phyloP scores from a whole-genome alignment of 768 basidiomycete species.

The Macrolepiota dolichaula region DNA sequence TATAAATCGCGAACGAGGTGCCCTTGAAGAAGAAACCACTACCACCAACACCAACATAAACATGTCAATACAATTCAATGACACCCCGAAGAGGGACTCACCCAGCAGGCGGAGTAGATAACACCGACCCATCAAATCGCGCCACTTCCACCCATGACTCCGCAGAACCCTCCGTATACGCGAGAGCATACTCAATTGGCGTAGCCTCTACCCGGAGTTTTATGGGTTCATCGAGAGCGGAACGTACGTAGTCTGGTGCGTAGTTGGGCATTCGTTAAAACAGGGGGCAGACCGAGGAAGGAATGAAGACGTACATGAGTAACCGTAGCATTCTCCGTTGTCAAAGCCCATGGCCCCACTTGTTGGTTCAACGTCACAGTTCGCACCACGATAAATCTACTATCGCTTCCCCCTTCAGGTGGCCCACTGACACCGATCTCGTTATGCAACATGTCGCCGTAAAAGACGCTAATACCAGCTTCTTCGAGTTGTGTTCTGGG shows the following conservation, averaged over 20 bases:
- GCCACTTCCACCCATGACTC: conserved; percentile 19
- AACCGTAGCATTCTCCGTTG: conserved; percentile 25
- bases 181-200: conserved; percentile 26
- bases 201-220: conserved; percentile 27
- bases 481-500: conserved; percentile 26
- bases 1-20: conserved; percentile 33
- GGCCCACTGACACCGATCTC: conserved; percentile 30
- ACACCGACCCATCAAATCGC: conserved; percentile 27
- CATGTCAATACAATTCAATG: neutral
- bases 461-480: conserved; percentile 34
- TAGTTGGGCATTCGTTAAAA: neutral
- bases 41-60: neutral
- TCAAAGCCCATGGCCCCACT: conserved; percentile 32
- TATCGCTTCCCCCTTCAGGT: conserved; percentile 14
- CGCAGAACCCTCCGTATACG: conserved; percentile 28
- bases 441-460: conserved; percentile 34
- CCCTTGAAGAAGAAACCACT: conserved; percentile 39
- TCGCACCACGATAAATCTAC: conserved; percentile 25
- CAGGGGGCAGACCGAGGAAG: neutral
- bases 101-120: conserved; percentile 32
- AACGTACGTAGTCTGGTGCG: conserved; percentile 16
- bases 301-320: conserved; percentile 21
- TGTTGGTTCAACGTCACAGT: conserved; percentile 27
- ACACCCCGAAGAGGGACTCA: conserved; percentile 15
- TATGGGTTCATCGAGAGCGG: conserved; percentile 24